These are phyloP conservation scores for Tolypocladium amazonense DNA, from an alignment of 2,329 filamentous ascomycete species.

Conservation along the genomic window DNA sequence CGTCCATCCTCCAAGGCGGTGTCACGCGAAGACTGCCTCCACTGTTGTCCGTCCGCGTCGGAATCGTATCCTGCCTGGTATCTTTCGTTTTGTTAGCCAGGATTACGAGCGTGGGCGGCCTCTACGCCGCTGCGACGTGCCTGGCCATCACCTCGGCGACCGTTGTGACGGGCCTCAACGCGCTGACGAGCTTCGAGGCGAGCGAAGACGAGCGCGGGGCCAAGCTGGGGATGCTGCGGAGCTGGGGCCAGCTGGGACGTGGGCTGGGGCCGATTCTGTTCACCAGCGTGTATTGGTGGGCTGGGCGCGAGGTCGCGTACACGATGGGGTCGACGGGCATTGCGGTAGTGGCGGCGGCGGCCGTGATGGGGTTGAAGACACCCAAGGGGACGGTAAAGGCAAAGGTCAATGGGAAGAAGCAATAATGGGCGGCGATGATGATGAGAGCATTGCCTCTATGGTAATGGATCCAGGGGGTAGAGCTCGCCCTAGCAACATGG, in stretches of 20 bases:
- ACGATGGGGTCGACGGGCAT: constrained; percentile 71
- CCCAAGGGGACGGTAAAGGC: constrained; percentile 28
- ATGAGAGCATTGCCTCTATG: not conserved
- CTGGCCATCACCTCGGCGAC: constrained; percentile 87
- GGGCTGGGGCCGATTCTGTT: constrained; percentile 83
- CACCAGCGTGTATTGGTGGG: constrained; percentile 98
- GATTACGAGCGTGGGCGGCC: constrained; percentile 53
- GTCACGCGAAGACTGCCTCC: constrained; percentile 79
- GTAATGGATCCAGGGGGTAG: not conserved
- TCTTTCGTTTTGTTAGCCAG: constrained; percentile 73
- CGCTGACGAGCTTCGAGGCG: constrained; percentile 84
- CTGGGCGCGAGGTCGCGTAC: constrained; percentile 79
- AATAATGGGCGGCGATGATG: not conserved
- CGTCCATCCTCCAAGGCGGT: constrained; percentile 87
- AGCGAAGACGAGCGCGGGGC: constrained; percentile 68
- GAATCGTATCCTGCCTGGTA: constrained; percentile 63
- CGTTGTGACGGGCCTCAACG: constrained; percentile 88
- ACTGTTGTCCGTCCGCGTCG: constrained; percentile 66
- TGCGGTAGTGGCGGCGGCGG: constrained; percentile 58
- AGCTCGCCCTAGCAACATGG: too few species aligned
- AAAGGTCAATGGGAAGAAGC: constrained; percentile 6
- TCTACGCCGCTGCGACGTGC: constrained; percentile 76
- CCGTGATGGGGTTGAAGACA: constrained; percentile 60
- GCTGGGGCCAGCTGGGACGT: constrained; percentile 76
- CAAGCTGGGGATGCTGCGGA: constrained; percentile 74